phyloP scores from a whole-genome alignment of 2,329 filamentous ascomycete species.

The Talaromyces islandicus region DNA sequence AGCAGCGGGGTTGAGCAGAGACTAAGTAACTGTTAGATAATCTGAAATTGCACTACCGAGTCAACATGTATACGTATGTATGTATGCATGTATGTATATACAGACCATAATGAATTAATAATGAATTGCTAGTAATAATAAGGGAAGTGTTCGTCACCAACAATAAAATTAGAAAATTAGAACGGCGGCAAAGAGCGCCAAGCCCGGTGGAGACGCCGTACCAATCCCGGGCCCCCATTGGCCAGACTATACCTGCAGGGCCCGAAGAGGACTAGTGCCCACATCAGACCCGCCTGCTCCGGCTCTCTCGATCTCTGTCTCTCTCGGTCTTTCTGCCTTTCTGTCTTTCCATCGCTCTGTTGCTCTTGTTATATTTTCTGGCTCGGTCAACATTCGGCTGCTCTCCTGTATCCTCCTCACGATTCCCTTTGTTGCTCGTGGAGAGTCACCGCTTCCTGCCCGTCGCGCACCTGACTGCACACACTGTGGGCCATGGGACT shows the following conservation, averaged over 20 bases:
- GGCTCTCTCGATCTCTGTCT: not conserved
- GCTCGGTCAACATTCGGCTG: not conserved
- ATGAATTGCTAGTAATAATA: not conserved
- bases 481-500: not conserved
- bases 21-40: not conserved
- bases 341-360: too few species aligned
- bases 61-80: not conserved
- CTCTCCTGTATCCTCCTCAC: too few species aligned
- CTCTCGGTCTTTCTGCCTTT: not conserved
- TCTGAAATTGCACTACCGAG: too few species aligned
- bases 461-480: not conserved
- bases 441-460: not conserved
- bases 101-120: too few species aligned
- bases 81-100: too few species aligned
- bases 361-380: too few species aligned
- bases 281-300: not conserved
- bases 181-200: not conserved
- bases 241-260: not conserved
- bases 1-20: not conserved
- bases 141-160: not conserved
- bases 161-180: not conserved
- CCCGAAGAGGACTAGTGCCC: not conserved
- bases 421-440: not conserved
- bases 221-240: not conserved
- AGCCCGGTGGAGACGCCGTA: not conserved